Percentiles rank a stretch among this genome's conserved stretches.
These are phyloP conservation scores for Trichoderma sp. DNA, from an alignment of 2,329 filamentous ascomycete species.

Conservation along the genomic window DNA sequence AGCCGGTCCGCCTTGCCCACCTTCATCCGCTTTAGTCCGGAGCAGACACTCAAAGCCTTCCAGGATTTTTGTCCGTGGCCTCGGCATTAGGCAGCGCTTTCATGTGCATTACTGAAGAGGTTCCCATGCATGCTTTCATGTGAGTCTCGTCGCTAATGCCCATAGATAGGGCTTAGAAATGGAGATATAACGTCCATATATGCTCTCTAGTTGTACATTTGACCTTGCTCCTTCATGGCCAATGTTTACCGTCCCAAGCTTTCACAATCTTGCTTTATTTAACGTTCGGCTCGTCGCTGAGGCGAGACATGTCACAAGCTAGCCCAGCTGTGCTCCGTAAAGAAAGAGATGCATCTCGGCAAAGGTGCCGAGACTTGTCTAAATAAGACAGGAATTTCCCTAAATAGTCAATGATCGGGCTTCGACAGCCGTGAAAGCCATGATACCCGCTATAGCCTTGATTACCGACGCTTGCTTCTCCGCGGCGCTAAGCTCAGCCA, in stretches of 20 bases:
- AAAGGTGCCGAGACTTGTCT: neutral
- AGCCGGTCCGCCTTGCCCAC: neutral
- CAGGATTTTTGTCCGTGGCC: no score
- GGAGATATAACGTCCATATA: rapidly evolving
- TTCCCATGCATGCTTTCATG: neutral
- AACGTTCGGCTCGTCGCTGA: neutral
- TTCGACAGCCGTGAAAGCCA: neutral
- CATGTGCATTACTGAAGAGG: neutral
- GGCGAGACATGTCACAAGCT: neutral
- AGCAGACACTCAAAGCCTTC: neutral
- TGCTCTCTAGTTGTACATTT: neutral
- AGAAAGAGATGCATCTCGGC: neutral
- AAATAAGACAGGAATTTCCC: no score
- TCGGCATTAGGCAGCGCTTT: neutral
- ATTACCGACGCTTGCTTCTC: neutral
- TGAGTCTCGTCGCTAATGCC: neutral
- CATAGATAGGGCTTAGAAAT: neutral
- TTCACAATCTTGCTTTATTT: neutral
- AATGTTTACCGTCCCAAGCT: neutral
- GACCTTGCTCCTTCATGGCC: neutral
- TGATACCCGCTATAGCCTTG: neutral
- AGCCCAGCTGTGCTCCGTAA: neutral
- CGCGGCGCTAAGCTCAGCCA: neutral
- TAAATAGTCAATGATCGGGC: neutral
- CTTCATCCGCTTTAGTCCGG: neutral